Percentiles rank a stretch among this genome's conserved stretches.
Evolutionary conservation across 768 basidiomycete genomes (phyloP).

Genomic region (Leccinum sublutescens): DNA sequence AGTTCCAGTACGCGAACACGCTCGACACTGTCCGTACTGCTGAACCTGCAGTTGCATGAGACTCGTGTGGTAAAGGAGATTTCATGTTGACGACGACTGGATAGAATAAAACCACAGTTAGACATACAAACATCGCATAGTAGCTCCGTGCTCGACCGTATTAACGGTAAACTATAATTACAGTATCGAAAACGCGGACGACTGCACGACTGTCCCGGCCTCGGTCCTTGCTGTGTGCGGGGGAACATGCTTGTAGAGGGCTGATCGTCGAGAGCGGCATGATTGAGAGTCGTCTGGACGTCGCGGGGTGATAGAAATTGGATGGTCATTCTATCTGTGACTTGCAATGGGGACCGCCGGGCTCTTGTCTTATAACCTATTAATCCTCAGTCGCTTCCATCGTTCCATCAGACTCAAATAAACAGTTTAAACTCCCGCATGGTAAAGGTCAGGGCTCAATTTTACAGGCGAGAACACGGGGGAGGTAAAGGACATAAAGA

Average conservation of each 20-base stretch:
- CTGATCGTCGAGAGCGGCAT: constrained; percentile 27
- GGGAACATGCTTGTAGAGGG: constrained; percentile 35
- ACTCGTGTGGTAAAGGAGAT: background rate
- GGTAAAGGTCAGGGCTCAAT: no score
- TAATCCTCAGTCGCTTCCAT: no score
- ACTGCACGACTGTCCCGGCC: constrained; percentile 15
- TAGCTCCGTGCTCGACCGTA: background rate
- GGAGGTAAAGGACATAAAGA: no score
- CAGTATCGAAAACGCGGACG: background rate
- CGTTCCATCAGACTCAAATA: no score
- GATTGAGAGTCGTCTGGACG: constrained; percentile 38
- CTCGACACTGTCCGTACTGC: constrained; percentile 27
- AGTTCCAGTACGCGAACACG: constrained; percentile 76
- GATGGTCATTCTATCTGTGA: constrained; percentile 12
- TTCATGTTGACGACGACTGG: background rate
- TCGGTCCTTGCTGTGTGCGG: constrained; percentile 26
- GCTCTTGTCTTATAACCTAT: constrained; percentile 2
- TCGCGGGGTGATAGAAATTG: constrained; percentile 31
- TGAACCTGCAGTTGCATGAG: constrained; percentile 18
- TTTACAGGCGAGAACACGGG: no score
- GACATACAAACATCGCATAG: background rate
- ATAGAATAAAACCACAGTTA: background rate
- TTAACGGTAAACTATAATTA: background rate
- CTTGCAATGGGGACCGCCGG: background rate
- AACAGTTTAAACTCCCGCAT: no score